These are phyloP conservation scores for Coniochaeta sp. DNA, from an alignment of 2,329 filamentous ascomycete genomes.

Conservation along the genomic window DNA sequence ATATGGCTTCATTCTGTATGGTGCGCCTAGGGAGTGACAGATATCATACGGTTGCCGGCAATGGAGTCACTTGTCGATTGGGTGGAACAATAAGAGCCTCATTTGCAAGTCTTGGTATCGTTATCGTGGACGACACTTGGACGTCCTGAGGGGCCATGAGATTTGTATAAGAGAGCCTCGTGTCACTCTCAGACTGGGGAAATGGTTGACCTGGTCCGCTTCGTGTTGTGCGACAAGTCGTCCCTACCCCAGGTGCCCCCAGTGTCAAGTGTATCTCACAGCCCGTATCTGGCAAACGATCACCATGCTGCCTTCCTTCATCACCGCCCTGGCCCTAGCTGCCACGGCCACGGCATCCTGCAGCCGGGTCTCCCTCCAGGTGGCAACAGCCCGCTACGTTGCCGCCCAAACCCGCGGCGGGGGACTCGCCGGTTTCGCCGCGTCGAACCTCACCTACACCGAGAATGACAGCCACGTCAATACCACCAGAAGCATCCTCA, in stretches of 20 bases:
- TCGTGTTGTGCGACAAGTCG: no score
- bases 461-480: neutral
- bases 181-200: neutral
- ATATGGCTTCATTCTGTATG: neutral
- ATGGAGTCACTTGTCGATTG: neutral
- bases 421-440: neutral
- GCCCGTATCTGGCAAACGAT: no score
- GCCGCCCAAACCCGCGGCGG: neutral
- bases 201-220: neutral
- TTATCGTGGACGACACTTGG: neutral
- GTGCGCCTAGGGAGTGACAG: neutral
- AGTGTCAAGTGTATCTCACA: no score
- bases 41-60: neutral
- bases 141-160: neutral
- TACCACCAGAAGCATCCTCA: slow-evolving; percentile 2
- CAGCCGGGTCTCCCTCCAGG: neutral
- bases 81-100: neutral
- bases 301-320: neutral
- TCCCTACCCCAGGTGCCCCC: no score
- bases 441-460: neutral
- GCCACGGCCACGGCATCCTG: neutral
- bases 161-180: neutral
- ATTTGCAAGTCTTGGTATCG: neutral
- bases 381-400: neutral
- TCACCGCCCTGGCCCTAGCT: neutral